These are phyloP conservation scores for Cladosporium sp. DNA, from an alignment of 2,329 filamentous ascomycete species.

Conservation along the genomic window DNA sequence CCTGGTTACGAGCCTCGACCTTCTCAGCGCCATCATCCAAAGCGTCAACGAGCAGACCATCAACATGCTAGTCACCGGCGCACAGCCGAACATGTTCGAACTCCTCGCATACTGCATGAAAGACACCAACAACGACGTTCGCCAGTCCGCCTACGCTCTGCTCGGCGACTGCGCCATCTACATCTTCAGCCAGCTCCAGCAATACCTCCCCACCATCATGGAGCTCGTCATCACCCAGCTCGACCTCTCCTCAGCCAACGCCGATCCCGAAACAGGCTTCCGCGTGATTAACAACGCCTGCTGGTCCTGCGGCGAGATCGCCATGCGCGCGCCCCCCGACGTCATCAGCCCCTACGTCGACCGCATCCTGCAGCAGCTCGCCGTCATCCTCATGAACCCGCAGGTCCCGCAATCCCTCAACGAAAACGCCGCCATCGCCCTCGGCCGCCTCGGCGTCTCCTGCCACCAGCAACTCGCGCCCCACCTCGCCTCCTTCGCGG, in stretches of 20 bases:
- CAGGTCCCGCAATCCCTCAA: constrained; percentile 79
- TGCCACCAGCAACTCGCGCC: constrained; percentile 72
- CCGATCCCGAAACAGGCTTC: constrained; percentile 67
- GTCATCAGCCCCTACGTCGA: constrained; percentile 72
- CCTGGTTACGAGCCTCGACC: constrained; percentile 86
- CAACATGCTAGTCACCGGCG: constrained; percentile 65
- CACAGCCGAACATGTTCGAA: constrained; percentile 82
- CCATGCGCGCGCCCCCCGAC: constrained; percentile 65
- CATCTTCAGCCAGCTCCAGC: constrained; percentile 74
- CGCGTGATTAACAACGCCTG: constrained; percentile 97
- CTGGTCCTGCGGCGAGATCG: constrained; percentile 92
- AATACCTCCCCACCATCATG: constrained; percentile 65
- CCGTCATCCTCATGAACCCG: constrained; percentile 77
- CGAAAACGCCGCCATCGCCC: constrained; percentile 89
- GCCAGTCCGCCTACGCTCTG: constrained; percentile 91
- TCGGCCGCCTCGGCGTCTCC: constrained; percentile 78
- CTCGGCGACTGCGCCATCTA: constrained; percentile 93
- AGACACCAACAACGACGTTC: constrained; percentile 82
- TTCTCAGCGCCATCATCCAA: constrained; percentile 89
- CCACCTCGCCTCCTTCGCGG: constrained; percentile 71
- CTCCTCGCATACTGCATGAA: constrained; percentile 88
- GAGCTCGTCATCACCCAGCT: constrained; percentile 82
- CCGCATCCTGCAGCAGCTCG: constrained; percentile 67
- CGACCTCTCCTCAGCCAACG: constrained; percentile 60
- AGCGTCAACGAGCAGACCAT: constrained; percentile 70